Base-by-base conservation (phyloP, 177 flowering plant genomes). In the Telopea speciosissima region DNA sequence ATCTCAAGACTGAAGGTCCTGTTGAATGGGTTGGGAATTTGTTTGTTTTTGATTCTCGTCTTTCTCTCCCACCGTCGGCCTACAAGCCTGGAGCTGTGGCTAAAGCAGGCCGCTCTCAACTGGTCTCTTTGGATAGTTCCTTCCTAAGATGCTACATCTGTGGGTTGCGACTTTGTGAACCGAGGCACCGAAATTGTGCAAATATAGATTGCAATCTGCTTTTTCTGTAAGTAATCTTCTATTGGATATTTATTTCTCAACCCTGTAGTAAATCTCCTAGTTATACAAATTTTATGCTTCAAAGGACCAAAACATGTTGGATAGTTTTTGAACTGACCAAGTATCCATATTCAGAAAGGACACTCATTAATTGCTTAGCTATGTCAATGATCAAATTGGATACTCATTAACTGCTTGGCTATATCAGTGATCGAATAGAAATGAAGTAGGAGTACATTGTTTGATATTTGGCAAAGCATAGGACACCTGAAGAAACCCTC, bases 171-270 rank as follows among this genome's bases (percentile, higher is more conserved):
- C 78, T 92, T 49, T 65, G 54, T 65, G 89, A 85, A 52, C 74
- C 87, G 74, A 88, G 96, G 79, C 97, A 92, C 70, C 85, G 96
- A 1, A 94, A 94, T 70, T 94, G 99, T 79, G 93, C 97, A 40
- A 94, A 94, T 83, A 76, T 90, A 28, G 97, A 92, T 81, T 95
- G 99, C 87, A 92, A 92, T 78, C 84, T 88, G 25, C 95, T 95
- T 65, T 90, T 86, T 74, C 83, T 93, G 98, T 93, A 80, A 90
- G 98, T 84, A 60, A 21, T 33, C 23, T 72, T 72, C 58, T 49
- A 25, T 19, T 61, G 40, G 13, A 40, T 14, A 44, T 59, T 63
- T 68, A 33, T 8, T 21, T 66, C 33, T 26, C 24, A 11, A 5
- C 54, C 54, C 54, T 49, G 54, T 49, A 49, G 14, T 49, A 12